Percentiles rank a stretch among this genome's conserved stretches.
Conservation (phyloP, 2,329 filamentous ascomycete genomes). For the Scedosporium dehoogii region DNA sequence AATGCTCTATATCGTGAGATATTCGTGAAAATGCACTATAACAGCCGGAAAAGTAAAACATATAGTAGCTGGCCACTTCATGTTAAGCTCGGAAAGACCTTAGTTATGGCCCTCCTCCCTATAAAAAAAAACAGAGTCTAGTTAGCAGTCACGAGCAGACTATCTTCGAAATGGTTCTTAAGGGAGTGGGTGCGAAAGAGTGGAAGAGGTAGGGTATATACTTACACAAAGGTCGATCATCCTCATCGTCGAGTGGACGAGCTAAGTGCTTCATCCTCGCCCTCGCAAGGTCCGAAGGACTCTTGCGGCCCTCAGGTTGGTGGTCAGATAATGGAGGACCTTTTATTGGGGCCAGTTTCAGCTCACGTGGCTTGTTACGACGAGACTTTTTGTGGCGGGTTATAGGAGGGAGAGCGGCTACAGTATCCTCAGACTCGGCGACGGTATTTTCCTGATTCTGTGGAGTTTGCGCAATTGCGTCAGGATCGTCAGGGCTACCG, state of each 20-base stretch:
- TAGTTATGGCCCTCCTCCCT: conserved; percentile 33
- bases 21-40: neutral
- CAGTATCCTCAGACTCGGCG: conserved; percentile 4
- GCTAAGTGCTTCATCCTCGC: conserved; percentile 34
- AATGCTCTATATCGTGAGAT: conserved; percentile 6
- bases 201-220: conserved; percentile 3
- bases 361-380: neutral
- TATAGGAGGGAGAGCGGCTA: conserved; percentile 1
- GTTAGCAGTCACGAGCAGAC: neutral
- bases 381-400: neutral
- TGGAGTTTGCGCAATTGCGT: conserved; percentile 43
- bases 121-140: neutral
- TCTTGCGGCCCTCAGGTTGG: conserved; percentile 21
- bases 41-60: neutral
- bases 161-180: no score
- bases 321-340: neutral
- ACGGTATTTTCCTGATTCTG: conserved; percentile 43
- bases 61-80: conserved; percentile 7
- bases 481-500: neutral
- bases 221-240: conserved; percentile 29
- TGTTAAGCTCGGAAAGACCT: conserved; percentile 31
- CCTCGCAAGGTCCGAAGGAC: conserved; percentile 32
- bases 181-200: neutral
- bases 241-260: conserved; percentile 31
- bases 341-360: neutral